Evolutionary conservation across 768 basidiomycete genomes (phyloP).

Genomic region (Sporobolomyces roseus): DNA sequence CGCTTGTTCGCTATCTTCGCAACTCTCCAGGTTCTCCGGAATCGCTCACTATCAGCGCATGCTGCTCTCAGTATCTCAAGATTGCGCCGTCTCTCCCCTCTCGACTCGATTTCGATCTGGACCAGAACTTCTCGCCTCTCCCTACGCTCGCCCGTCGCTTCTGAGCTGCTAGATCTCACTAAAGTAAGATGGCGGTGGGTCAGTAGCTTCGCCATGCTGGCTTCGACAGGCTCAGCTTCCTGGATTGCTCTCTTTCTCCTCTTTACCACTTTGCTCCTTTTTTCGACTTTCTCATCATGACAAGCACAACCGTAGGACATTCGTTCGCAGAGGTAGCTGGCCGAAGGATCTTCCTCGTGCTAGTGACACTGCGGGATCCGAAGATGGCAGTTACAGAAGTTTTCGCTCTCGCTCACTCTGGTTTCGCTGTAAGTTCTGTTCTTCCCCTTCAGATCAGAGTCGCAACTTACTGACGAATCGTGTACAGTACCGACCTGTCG

Average conservation of each 20-base stretch:
- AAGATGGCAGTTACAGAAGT: background rate
- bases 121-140: slow-evolving; percentile 1
- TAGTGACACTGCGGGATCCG: slow-evolving; percentile 9
- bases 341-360: slow-evolving; percentile 5
- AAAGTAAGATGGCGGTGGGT: background rate
- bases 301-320: background rate
- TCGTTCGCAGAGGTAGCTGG: background rate
- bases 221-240: background rate
- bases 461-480: background rate
- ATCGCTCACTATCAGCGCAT: no score
- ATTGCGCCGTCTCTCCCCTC: no score
- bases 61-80: no score
- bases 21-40: no score
- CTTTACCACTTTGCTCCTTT: background rate
- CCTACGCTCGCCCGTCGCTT: slow-evolving; percentile 4
- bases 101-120: slow-evolving; percentile 1
- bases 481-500: slow-evolving; percentile 1
- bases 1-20: no score
- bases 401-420: slow-evolving; percentile 9
- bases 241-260: background rate
- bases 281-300: background rate
- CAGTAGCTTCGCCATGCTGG: background rate
- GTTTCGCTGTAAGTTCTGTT: slow-evolving; percentile 7
- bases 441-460: background rate
- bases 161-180: no score